These are phyloP conservation scores for Mycothermus thermophilus DNA, from an alignment of 495 filamentous ascomycete genomes.

Conservation along the genomic window DNA sequence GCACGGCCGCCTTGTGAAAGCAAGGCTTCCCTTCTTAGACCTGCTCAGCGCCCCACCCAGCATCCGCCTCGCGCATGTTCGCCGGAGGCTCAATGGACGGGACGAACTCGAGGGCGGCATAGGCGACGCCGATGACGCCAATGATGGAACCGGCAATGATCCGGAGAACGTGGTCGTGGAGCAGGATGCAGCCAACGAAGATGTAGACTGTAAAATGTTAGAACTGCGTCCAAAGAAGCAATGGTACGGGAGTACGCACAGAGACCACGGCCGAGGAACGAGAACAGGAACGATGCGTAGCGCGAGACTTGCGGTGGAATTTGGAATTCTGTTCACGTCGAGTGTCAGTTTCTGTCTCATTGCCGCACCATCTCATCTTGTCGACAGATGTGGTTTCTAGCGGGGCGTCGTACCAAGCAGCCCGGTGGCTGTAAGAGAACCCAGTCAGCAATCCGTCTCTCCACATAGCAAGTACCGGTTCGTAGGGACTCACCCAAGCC, in stretches of 20 bases:
- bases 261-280: conserved; percentile 84
- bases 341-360: too few species aligned
- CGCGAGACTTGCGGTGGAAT: conserved; percentile 82
- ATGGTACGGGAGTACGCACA: conserved; percentile 61
- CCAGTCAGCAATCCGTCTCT: not conserved
- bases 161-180: conserved; percentile 44
- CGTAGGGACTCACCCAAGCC: conserved; percentile 53
- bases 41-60: conserved; percentile 82
- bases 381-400: conserved; percentile 10
- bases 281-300: conserved; percentile 96
- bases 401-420: conserved; percentile 34
- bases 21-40: too few species aligned
- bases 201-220: conserved; percentile 63
- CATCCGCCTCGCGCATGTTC: conserved; percentile 90
- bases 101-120: conserved; percentile 79
- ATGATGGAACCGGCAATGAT: conserved; percentile 58
- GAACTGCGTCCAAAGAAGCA: not conserved
- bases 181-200: conserved; percentile 76
- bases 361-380: not conserved
- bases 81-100: conserved; percentile 93
- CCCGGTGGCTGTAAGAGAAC: conserved; percentile 33
- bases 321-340: conserved; percentile 54
- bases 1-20: too few species aligned
- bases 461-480: conserved; percentile 1
- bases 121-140: conserved; percentile 62